These are phyloP conservation scores for Parathielavia hyrcaniae DNA, from an alignment of 495 filamentous ascomycete species.

Conservation along the genomic window DNA sequence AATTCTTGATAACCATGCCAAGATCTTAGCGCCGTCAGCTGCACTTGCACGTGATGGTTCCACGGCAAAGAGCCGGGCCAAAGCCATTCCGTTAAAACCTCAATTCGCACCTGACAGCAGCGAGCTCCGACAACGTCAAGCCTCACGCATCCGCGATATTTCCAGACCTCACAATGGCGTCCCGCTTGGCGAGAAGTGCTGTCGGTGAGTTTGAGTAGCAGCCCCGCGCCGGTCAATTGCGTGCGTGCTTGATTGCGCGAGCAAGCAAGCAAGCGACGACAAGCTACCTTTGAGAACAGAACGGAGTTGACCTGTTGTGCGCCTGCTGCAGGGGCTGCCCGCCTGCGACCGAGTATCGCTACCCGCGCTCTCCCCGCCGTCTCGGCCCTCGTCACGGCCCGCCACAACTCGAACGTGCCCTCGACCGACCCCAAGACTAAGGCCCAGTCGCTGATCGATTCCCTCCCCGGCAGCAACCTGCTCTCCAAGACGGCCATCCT, in stretches of 20 bases:
- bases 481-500: conserved; percentile 94
- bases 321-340: conserved; percentile 66
- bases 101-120: conserved; percentile 36
- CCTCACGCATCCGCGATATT: conserved; percentile 34
- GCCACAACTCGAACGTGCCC: conserved; percentile 70
- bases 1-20: too few species aligned
- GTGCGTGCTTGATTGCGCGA: too few species aligned
- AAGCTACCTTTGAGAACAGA: neutral
- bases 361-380: conserved; percentile 66
- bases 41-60: conserved; percentile 28
- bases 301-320: neutral
- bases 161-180: conserved; percentile 76
- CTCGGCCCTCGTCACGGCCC: conserved; percentile 55
- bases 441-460: conserved; percentile 89
- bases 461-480: conserved; percentile 77
- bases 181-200: conserved; percentile 85
- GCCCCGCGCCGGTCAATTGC: conserved; percentile 3
- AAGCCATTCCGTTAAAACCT: conserved; percentile 47
- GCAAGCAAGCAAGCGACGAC: conserved; percentile 24
- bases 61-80: conserved; percentile 30
- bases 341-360: conserved; percentile 67
- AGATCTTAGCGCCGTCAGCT: conserved; percentile 3
- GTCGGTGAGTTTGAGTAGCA: conserved; percentile 58
- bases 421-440: conserved; percentile 81
- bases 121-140: conserved; percentile 37